Evolutionary conservation across 352 stramenopile species (phyloP), one percentile per base, ranked within the genome.

Genomic region (Phytophthora nicotianae): DNA sequence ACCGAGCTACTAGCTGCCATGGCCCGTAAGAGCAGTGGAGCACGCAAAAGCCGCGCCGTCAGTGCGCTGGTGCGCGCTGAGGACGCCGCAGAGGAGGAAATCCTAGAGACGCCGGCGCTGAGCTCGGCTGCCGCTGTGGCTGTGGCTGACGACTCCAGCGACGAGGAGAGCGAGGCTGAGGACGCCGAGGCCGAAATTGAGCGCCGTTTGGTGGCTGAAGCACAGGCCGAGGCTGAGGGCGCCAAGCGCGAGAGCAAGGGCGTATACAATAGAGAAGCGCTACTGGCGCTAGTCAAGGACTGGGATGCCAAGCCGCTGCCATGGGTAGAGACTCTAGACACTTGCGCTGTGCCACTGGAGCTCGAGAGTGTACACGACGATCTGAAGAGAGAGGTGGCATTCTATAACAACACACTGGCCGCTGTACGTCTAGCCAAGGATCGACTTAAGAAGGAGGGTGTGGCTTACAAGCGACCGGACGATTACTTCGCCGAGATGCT

Each of bases 401-500:
- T 99, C 81, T 99, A 99, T 77, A 98, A 98, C 69, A 92, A 97
- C 63, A 79, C 84, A 62, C 64, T 95, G 21, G 75, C 79, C 1
- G 77, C 47, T 43, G 87, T 95, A 32, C 84, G 85, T 11, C 35
- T 79, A 13, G 87, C 87, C n/a, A 93, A 91, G 63, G 79, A 85
- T 19, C 73, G 74, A 4, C 72, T 95, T 9, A 77, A 88, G 62
- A 65, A 82, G 49, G 67, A 90, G 10, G 65, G 72, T 27, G 68
- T 95, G 14, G 95, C 95, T 13, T 98, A 99, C 79, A 96, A 97
- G 58, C 84, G 97, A 4, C 97, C 97, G 0, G 79, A 90, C 20
- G 97, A 99, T 72, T 99, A 98, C 81, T 99, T 99, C 86, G 97
- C 96, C 24, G 97, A 99, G 78, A 99, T 99, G 97, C 87, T 99